A percentile compares a stretch with the other conserved stretches of the same genome.
phyloP scores from a whole-genome alignment of 495 filamentous ascomycete species.

The Cenococcum geophilum region DNA sequence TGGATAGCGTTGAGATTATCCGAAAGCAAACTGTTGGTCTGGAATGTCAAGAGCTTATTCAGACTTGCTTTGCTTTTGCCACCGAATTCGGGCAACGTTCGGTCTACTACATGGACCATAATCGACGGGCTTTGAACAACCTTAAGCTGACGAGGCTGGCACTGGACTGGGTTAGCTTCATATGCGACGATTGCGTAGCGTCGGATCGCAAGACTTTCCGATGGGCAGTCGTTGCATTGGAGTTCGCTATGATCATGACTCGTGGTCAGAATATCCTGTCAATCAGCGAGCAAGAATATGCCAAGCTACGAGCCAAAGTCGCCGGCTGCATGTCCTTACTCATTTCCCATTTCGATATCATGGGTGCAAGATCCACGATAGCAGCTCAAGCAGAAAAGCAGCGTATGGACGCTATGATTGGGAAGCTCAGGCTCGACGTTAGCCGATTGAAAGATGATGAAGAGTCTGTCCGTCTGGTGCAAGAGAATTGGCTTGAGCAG shows the following conservation, averaged over 20 bases:
- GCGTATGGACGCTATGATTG: conserved; percentile 66
- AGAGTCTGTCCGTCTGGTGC: conserved; percentile 67
- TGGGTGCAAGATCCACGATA: conserved; percentile 88
- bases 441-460: conserved; percentile 76
- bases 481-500: conserved; percentile 62
- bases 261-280: conserved; percentile 82
- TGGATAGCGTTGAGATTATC: conserved; percentile 95
- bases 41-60: conserved; percentile 90
- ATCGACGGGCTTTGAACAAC: conserved; percentile 92
- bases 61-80: conserved; percentile 98
- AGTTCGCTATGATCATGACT: conserved; percentile 97
- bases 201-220: conserved; percentile 94
- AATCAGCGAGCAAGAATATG: conserved; percentile 81
- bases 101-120: conserved; percentile 85
- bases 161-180: conserved; percentile 94
- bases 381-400: conserved; percentile 89
- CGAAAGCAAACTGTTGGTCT: conserved; percentile 74
- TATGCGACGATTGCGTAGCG: conserved; percentile 92
- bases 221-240: conserved; percentile 90
- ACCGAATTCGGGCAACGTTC: conserved; percentile 97
- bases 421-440: conserved; percentile 68
- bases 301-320: conserved; percentile 73
- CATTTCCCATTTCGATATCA: conserved; percentile 98
- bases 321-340: conserved; percentile 96
- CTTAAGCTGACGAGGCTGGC: conserved; percentile 86